These are phyloP conservation scores for Physcia stellaris DNA, from an alignment of 495 filamentous ascomycete species.

Conservation along the genomic window DNA sequence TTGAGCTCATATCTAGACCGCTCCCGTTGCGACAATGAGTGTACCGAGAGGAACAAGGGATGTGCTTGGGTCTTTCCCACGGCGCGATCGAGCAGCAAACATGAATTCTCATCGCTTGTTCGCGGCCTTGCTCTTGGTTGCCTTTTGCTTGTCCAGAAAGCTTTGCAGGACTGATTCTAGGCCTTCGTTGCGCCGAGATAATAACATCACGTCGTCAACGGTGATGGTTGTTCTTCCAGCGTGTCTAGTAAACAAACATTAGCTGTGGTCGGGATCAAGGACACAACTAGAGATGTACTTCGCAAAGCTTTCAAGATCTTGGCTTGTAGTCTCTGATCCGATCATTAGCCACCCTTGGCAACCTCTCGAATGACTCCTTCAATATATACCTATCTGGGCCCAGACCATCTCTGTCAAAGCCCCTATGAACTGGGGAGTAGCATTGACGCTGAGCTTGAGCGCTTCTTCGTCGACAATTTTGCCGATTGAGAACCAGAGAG, in stretches of 20 bases:
- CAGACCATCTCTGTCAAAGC: slow-evolving; percentile 85
- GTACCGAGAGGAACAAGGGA: no score
- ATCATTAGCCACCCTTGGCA: no score
- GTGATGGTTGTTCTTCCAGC: slow-evolving; percentile 73
- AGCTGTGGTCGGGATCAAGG: neutral
- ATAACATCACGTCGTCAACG: slow-evolving; percentile 74
- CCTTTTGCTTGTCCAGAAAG: slow-evolving; percentile 24
- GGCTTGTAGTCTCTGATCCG: slow-evolving; percentile 50
- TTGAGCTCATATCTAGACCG: no score
- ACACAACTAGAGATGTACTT: slow-evolving; percentile 28
- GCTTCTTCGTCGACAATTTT: slow-evolving; percentile 83
- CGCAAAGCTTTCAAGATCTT: slow-evolving; percentile 71
- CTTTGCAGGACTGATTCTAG: slow-evolving; percentile 58
- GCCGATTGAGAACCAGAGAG: slow-evolving; percentile 84
- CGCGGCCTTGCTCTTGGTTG: neutral
- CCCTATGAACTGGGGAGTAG: slow-evolving; percentile 90
- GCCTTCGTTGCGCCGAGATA: slow-evolving; percentile 75
- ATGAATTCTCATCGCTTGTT: neutral
- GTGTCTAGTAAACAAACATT: slow-evolving; percentile 35
- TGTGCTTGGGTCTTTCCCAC: no score
- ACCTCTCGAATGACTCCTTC: neutral
- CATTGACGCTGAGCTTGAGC: slow-evolving; percentile 60
- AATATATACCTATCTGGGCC: slow-evolving; percentile 61
- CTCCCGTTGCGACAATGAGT: no score
- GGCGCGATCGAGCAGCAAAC: no score